phyloP scores from a whole-genome alignment of 2,329 filamentous ascomycete species.

The Ramularia collo-cygni region DNA sequence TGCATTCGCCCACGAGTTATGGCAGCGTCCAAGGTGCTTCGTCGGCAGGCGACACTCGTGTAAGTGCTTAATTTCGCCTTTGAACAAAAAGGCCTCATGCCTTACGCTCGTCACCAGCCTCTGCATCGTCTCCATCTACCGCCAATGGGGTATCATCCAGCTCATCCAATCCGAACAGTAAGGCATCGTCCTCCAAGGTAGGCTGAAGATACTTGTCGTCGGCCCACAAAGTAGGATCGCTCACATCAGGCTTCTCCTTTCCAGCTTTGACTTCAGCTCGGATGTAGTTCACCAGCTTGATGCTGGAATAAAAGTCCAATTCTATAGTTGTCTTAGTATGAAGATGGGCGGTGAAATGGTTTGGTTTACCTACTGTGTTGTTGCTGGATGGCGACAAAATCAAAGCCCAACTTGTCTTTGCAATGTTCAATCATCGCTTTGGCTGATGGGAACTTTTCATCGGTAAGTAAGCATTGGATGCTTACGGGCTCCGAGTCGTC shows the following conservation, averaged over 20 bases:
- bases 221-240: conserved; percentile 57
- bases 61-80: no score
- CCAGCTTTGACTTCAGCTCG: conserved; percentile 36
- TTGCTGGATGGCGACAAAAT: conserved; percentile 32
- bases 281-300: conserved; percentile 46
- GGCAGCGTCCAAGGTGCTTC: no score
- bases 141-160: conserved; percentile 41
- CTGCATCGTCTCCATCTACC: conserved; percentile 8
- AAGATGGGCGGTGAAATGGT: not conserved
- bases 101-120: no score
- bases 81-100: no score
- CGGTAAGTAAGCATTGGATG: conserved; percentile 36
- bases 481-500: conserved; percentile 33
- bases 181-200: conserved; percentile 78
- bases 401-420: conserved; percentile 33
- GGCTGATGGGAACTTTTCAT: conserved; percentile 28
- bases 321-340: conserved; percentile 21
- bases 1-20: no score
- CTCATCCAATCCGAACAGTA: conserved; percentile 83
- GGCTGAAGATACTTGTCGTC: conserved; percentile 78
- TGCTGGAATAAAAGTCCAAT: conserved; percentile 39
- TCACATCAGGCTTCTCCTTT: conserved; percentile 46
- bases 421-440: conserved; percentile 34
- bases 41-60: no score
- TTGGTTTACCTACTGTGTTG: conserved; percentile 29